Evolutionary conservation across 2,329 filamentous ascomycete genomes (phyloP), one percentile per base, ranked within the genome.

Genomic region (Teratosphaeria nubilosa): DNA sequence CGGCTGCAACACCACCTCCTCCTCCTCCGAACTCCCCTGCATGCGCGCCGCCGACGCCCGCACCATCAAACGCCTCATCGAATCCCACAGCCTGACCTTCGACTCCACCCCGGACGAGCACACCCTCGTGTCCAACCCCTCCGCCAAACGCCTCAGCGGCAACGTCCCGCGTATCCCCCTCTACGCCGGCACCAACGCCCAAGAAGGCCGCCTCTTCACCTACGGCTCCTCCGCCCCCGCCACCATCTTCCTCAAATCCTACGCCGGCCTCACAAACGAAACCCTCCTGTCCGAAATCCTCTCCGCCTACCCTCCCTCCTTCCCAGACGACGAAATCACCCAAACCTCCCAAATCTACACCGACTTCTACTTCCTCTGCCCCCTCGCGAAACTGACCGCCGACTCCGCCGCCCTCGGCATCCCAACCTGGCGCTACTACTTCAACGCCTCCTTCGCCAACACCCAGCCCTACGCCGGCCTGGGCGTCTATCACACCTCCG

Each of bases 371-470:
- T 69, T 68, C 61, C 66, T 68, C 59, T 73, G 70, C 56, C 34
- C 63, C 1, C 59, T 65, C 51, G 65, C 65, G 14, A 59, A 60
- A 14, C 66, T 62, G 53, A 64, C 69, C 37, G 69, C 70, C 54
- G 69, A 63, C 41, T 65, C 67, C 2, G 69, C 68, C 20, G 34
- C 59, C 5, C 58, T 63, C 22, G 67, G 68, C 14, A 69, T 71
- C 52, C 68, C 70, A 1, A 63, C 69, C 30, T 75, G 71, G 71
- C 64, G 71, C 24, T 75, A 73, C 63, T 69, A 70, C 56, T 74
- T 69, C 66, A 74, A 73, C 56, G 69, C 70, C 48, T 62, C 65
- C 4, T 73, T 72, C 60, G 57, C 65, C 13, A 73, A 73, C 59
- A 66, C 63, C 4, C 68, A 71, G 55, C 55, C 58, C 30, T 68